Conservation (phyloP, 2,329 filamentous ascomycete species). For the Dactylella cylindrospora region DNA sequence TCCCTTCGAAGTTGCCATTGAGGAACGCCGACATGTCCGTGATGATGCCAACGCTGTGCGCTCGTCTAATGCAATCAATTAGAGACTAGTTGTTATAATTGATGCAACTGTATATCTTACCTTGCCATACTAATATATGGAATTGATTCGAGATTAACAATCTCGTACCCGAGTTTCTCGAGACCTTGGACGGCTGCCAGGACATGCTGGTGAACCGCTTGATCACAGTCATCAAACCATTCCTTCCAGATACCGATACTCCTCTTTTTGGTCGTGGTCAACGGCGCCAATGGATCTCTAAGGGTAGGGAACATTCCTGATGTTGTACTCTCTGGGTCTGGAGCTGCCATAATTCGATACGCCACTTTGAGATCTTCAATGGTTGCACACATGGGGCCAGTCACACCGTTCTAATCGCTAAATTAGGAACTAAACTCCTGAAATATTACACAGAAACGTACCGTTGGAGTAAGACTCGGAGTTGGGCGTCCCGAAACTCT, state of each 20-base stretch:
- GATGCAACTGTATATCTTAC: too few relatives aligned
- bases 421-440: background rate
- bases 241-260: constrained; percentile 69
- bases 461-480: constrained; percentile 56
- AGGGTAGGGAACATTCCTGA: constrained; percentile 67
- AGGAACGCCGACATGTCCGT: constrained; percentile 63
- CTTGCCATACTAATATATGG: constrained; percentile 55
- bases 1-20: constrained; percentile 56
- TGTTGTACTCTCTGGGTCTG: constrained; percentile 64
- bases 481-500: constrained; percentile 63
- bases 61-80: too few relatives aligned
- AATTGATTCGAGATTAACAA: constrained; percentile 63
- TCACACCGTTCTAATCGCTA: constrained; percentile 56
- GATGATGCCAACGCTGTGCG: constrained; percentile 76
- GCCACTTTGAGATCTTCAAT: constrained; percentile 76
- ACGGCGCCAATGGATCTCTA: constrained; percentile 52
- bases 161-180: constrained; percentile 58
- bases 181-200: constrained; percentile 61
- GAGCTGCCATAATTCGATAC: constrained; percentile 77
- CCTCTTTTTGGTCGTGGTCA: constrained; percentile 55
- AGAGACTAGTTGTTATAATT: too few relatives aligned
- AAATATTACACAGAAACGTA: constrained; percentile 45
- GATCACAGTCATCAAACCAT: constrained; percentile 69
- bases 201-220: constrained; percentile 62
- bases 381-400: constrained; percentile 73